A percentile compares a stretch with the other conserved stretches of the same genome.
These are phyloP conservation scores for Xerocomellus intermedius DNA, from an alignment of 768 basidiomycete genomes.

Conservation along the genomic window DNA sequence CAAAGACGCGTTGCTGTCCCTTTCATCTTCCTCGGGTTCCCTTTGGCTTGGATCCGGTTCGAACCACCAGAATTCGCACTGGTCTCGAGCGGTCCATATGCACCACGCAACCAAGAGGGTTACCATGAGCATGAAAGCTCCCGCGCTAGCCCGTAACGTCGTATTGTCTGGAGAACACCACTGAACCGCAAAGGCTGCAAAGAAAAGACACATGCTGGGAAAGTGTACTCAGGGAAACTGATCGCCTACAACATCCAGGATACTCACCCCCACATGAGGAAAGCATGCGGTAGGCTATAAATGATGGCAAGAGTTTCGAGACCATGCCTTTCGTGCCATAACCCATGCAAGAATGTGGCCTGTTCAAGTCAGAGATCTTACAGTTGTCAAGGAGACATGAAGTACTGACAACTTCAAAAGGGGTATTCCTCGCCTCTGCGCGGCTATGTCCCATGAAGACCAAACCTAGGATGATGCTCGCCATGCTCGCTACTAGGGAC, in stretches of 20 bases:
- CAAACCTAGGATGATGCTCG: constrained; percentile 43
- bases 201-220: constrained; percentile 31
- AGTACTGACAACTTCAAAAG: constrained; percentile 36
- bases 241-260: background rate
- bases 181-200: constrained; percentile 23
- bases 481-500: constrained; percentile 43
- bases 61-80: constrained; percentile 25
- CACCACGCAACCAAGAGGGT: constrained; percentile 43
- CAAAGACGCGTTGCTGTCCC: background rate
- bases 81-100: constrained; percentile 32
- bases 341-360: constrained; percentile 15
- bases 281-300: constrained; percentile 54
- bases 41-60: constrained; percentile 12
- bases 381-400: background rate
- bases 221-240: background rate
- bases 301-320: constrained; percentile 51
- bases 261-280: constrained; percentile 61
- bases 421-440: constrained; percentile 29
- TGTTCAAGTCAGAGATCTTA: constrained; percentile 3
- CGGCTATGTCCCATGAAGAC: constrained; percentile 45
- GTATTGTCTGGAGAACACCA: constrained; percentile 17
- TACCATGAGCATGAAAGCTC: constrained; percentile 27
- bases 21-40: background rate
- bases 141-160: constrained; percentile 27
- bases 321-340: constrained; percentile 34